Evolutionary conservation across 2,329 filamentous ascomycete genomes (phyloP), one percentile per base, ranked within the genome.

Genomic region (Alternaria tenuissima): DNA sequence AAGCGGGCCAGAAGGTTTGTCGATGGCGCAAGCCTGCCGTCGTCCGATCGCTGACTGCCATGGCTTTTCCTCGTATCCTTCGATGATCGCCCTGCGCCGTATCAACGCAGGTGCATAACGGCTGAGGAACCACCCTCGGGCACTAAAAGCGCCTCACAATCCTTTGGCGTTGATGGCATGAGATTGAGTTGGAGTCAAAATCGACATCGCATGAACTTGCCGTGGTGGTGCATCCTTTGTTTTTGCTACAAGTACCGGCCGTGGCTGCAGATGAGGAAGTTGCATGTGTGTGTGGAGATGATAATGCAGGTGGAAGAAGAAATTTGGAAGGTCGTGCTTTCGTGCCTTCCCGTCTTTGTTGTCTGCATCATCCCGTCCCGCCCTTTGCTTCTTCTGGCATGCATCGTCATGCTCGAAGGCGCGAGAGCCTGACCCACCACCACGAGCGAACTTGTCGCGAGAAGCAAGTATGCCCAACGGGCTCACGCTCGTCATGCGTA

Each of bases 111-210:
- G 20, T 56, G 64, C 62, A 59, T 54, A 39, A 66, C 55, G 53
- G 61, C 59, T 61, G 63, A 57, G 60, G 46, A 58, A 61, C 61
- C 57, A 59, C 52, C 47, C 47, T 64, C 69, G 69, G 70, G 69
- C 70, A 68, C 72, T 74, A 75, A 66, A 58, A 67, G 59, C 74
- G 72, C 73, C 70, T 70, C 70, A 63, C 65, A 63, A 71, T 75
- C 68, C 74, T 72, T 62, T 64, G 53, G 66, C 65, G 61, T 61
- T 64, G 57, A 59, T 46, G 55, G 61, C 57, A 61, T 59, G 53
- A 60, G 34, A 64, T 62, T 61, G 72, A 66, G 60, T 62, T 61
- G 58, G 55, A 59, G 61, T 52, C 65, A 70, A 72, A 64, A 57
- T 57, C 58, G 60, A 69, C 66, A 53, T 58, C 58, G 62, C 61